Evolutionary conservation across 1,284 basidiomycete species (phyloP).

Genomic region (Leccinum griseonigrum): DNA sequence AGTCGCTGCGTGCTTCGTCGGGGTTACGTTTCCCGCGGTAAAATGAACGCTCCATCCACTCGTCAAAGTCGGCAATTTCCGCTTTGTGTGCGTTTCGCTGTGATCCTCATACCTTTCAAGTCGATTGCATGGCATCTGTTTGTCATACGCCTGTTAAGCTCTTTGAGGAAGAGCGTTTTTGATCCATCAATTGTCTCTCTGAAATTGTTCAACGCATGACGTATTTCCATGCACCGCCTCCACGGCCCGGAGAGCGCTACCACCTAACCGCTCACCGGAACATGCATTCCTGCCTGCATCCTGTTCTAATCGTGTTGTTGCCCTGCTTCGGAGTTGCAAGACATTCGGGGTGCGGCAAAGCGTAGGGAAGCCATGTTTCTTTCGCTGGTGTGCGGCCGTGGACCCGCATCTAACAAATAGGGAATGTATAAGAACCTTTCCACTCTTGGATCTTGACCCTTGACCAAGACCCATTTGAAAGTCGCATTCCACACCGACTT

Average conservation of each 20-base stretch:
- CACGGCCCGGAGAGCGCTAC: constrained; percentile 28
- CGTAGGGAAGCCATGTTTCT: constrained; percentile 32
- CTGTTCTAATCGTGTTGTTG: constrained; percentile 32
- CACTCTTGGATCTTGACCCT: constrained; percentile 21
- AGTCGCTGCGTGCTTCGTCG: constrained; percentile 8
- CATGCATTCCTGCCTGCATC: constrained; percentile 30
- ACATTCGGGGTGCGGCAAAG: constrained; percentile 29
- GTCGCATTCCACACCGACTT: constrained; percentile 18
- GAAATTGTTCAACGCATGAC: constrained; percentile 23
- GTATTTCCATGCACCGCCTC: constrained; percentile 24
- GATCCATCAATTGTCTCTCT: constrained; percentile 28
- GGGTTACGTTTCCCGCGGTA: constrained; percentile 7
- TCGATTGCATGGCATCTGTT: constrained; percentile 13
- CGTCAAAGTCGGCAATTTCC: constrained; percentile 30
- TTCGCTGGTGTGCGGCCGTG: constrained; percentile 17
- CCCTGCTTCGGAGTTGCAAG: constrained; percentile 36
- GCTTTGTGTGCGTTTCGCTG: constrained; percentile 9
- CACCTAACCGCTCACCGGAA: constrained; percentile 28
- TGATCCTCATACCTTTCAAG: constrained; percentile 8
- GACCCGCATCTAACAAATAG: constrained; percentile 27
- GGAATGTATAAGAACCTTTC: constrained; percentile 32
- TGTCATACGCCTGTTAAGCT: constrained; percentile 29
- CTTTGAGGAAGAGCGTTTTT: constrained; percentile 32
- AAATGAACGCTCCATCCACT: constrained; percentile 21
- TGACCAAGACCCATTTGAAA: constrained; percentile 26